Conservation (phyloP, 164 flowering plant genomes). For the Tetracentron sinense region DNA sequence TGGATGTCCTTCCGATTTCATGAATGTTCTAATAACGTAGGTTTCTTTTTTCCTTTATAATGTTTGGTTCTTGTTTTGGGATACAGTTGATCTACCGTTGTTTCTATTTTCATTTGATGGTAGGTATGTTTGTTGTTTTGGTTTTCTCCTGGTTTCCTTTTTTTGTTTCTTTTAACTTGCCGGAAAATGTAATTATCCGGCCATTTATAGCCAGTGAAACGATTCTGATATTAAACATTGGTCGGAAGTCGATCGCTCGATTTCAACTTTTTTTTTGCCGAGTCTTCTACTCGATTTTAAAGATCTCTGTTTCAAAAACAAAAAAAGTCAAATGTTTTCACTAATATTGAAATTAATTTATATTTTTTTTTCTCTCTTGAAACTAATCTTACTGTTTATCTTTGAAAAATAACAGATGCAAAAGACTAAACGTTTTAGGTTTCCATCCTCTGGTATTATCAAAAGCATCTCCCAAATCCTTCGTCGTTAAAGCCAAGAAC, state of each 20-base stretch:
- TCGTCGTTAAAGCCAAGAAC: constrained; percentile 41
- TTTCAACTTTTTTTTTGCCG: too few species aligned
- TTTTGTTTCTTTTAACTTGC: too few species aligned
- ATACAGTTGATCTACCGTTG: too few species aligned
- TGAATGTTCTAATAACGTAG: constrained; percentile 17
- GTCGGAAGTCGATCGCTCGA: too few species aligned
- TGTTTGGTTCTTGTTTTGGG: too few species aligned
- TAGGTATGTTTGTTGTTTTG: not conserved
- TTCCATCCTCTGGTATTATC: constrained; percentile 51
- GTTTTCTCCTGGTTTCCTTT: too few species aligned
- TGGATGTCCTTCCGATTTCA: constrained; percentile 18
- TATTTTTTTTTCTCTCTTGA: too few species aligned
- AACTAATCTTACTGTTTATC: not conserved
- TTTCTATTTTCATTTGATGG: not conserved
- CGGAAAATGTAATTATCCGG: too few species aligned
- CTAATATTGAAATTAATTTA: not conserved
- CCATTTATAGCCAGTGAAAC: too few species aligned
- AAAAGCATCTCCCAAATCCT: constrained; percentile 38
- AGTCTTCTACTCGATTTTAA: too few species aligned
- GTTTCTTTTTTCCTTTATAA: not conserved
- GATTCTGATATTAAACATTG: too few species aligned
- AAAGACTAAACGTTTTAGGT: constrained; percentile 55
- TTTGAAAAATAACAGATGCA: constrained; percentile 62
- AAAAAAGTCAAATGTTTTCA: too few species aligned
- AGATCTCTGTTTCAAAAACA: not conserved